These are phyloP conservation scores for Xylaria polymorpha DNA, from an alignment of 2,329 filamentous ascomycete genomes.

Conservation along the genomic window DNA sequence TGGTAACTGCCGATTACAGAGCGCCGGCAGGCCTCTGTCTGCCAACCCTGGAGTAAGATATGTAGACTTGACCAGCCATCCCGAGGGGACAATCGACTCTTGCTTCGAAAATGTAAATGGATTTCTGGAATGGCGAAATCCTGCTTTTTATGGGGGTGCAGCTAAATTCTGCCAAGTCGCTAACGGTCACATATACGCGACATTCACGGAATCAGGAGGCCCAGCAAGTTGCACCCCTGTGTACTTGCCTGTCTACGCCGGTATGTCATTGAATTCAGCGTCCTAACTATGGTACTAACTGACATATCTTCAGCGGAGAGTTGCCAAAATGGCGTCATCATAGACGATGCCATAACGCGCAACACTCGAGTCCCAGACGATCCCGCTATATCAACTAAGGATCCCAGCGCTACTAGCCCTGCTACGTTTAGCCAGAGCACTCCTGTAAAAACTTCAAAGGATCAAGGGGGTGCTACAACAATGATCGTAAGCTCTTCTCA, in stretches of 20 bases:
- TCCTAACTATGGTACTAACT: conserved; percentile 10
- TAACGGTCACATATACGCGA: conserved; percentile 34
- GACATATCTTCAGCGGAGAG: conserved; percentile 8
- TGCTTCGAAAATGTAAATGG: conserved; percentile 33
- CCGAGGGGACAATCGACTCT: conserved; percentile 28
- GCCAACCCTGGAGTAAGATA: conserved; percentile 35
- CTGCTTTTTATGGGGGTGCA: conserved; percentile 34
- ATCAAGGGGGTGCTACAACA: background rate
- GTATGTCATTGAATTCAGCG: conserved; percentile 24
- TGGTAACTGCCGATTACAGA: conserved; percentile 30
- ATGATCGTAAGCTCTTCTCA: background rate
- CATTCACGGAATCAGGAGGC: conserved; percentile 32
- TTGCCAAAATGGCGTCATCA: conserved; percentile 31
- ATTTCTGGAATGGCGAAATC: conserved; percentile 38
- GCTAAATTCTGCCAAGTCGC: conserved; percentile 37
- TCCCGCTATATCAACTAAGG: background rate
- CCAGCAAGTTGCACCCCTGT: conserved; percentile 33
- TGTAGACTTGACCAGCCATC: conserved; percentile 31
- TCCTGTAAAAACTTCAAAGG: background rate
- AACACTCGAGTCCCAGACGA: background rate
- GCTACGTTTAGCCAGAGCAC: background rate
- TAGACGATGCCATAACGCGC: background rate
- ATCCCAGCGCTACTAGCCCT: background rate
- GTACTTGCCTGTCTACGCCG: conserved; percentile 36
- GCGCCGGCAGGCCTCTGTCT: conserved; percentile 26